Percentiles rank a stretch among this genome's conserved stretches.
These are phyloP conservation scores for Botryotinia globosa DNA, from an alignment of 2,329 filamentous ascomycete species.

Conservation along the genomic window DNA sequence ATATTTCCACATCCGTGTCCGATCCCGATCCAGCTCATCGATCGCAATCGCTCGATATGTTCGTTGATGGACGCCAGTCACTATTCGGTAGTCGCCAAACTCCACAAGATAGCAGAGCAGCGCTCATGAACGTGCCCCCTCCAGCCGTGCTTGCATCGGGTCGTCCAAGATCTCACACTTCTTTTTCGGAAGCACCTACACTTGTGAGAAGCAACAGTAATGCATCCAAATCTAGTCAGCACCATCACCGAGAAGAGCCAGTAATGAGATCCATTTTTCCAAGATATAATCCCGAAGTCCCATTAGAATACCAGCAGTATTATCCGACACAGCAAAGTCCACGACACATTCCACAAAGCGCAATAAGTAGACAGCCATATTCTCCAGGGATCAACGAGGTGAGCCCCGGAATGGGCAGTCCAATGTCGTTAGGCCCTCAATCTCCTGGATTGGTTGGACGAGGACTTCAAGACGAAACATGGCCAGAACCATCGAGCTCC, in stretches of 20 bases:
- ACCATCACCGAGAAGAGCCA: slow-evolving; percentile 46
- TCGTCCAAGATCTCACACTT: slow-evolving; percentile 47
- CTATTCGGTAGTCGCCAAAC: slow-evolving; percentile 28
- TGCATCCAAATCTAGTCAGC: slow-evolving; percentile 55
- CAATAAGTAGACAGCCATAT: slow-evolving; percentile 66
- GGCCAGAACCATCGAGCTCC: slow-evolving; percentile 41
- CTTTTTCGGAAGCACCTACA: slow-evolving; percentile 51
- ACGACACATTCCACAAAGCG: slow-evolving; percentile 58
- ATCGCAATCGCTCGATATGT: slow-evolving; percentile 28
- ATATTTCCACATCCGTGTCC: slow-evolving; percentile 30
- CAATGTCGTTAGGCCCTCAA: slow-evolving; percentile 29
- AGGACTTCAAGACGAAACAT: slow-evolving; percentile 33
- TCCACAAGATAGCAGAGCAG: slow-evolving; percentile 23
- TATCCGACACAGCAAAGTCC: slow-evolving; percentile 65
- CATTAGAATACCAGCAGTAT: slow-evolving; percentile 67
- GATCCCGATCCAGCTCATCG: slow-evolving; percentile 28
- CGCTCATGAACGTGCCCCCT: slow-evolving; percentile 31
- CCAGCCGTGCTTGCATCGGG: slow-evolving; percentile 33
- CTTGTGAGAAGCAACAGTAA: slow-evolving; percentile 50
- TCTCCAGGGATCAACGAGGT: slow-evolving; percentile 38
- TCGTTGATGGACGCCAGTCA: slow-evolving; percentile 25
- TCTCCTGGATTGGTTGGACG: slow-evolving; percentile 34
- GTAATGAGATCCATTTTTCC: slow-evolving; percentile 73
- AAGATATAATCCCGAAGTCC: slow-evolving; percentile 64
- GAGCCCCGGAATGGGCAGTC: slow-evolving; percentile 35